Base-by-base conservation (phyloP, 441 rosid genomes). In the Erodium chrysanthum region DNA sequence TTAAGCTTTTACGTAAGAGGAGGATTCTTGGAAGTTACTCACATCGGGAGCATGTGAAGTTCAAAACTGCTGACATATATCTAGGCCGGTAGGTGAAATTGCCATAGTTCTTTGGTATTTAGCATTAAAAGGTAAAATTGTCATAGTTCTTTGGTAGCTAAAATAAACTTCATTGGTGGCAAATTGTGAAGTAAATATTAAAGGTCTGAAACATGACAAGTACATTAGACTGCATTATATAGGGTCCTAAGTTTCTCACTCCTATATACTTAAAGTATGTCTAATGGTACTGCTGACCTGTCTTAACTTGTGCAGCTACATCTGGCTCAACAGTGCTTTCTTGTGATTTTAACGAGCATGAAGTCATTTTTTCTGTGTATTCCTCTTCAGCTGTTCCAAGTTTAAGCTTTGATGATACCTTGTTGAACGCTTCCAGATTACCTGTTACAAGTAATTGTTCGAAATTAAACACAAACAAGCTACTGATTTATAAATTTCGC, bases 391-490 rank as follows among this genome's bases (percentile, higher is more conserved):
- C 61, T 44, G 67, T 72, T 76, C 83, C 86, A 74, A 90, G 78
- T 81, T 84, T 90, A 76, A 90, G 98, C 84, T 90, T 93, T 64
- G 88, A 80, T 64, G 87, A 87, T 68, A 90, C 79, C 48, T 81
- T 80, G 56, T 73, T 67, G 80, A 86, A 93, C 69, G 84, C 83
- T 69, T 90, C 98, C 77, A 90, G 76, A 80, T 87, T 88, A 72
- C 84, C 98, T 93, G 90, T 63, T 35, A 35, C 54, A 78, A 64
- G 72, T 52, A 17, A 17, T 52, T 52, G 10, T 11, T 66, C 42
- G 7, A 25, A 31, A 5, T 21, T 35, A 65, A 40, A n/a, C 5
- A 66, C 66, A 14, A 62, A 46, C n/a, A 25, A 44, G 48, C 48
- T 20, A 44, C 15, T 44, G 50, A 44, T 44, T 44, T 44, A 44